These are phyloP conservation scores for Coemansia sp. DNA, from an alignment of 192 early-diverging fungal species.

Conservation along the genomic window DNA sequence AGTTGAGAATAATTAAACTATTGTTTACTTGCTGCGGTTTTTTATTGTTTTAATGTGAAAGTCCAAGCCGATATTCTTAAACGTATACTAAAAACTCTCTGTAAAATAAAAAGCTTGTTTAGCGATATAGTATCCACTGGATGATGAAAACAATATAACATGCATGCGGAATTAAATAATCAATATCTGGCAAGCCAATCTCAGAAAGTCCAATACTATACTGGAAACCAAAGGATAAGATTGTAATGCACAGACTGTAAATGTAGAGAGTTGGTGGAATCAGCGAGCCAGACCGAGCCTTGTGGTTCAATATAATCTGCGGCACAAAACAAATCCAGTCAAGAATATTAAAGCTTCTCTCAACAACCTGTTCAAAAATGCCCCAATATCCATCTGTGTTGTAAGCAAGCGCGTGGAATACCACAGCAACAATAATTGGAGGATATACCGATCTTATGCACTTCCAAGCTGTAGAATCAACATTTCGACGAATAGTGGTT, in stretches of 20 bases:
- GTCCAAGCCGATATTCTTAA: too few species aligned
- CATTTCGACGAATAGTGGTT: not conserved
- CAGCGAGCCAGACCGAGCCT: not conserved
- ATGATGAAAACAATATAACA: not conserved
- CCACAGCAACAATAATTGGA: not conserved
- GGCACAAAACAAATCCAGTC: not conserved
- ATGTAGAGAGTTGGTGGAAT: not conserved
- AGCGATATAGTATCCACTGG: not conserved
- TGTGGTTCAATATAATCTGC: slow-evolving; percentile 1
- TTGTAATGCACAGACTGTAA: not conserved
- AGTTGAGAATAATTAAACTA: too few species aligned
- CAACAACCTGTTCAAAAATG: not conserved
- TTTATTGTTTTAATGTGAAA: too few species aligned
- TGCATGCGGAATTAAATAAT: too few species aligned
- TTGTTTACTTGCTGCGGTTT: too few species aligned
- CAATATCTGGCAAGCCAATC: not conserved
- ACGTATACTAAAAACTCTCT: too few species aligned
- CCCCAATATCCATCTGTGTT: not conserved
- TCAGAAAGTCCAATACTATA: not conserved
- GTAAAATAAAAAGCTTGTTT: not conserved
- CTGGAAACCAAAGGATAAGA: not conserved
- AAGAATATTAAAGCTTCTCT: not conserved
- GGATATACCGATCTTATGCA: not conserved
- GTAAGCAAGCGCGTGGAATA: not conserved
- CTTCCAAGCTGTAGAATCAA: not conserved